These are phyloP conservation scores for Rhodotorula mucilaginosa DNA, from an alignment of 1,284 basidiomycete genomes.

Conservation along the genomic window DNA sequence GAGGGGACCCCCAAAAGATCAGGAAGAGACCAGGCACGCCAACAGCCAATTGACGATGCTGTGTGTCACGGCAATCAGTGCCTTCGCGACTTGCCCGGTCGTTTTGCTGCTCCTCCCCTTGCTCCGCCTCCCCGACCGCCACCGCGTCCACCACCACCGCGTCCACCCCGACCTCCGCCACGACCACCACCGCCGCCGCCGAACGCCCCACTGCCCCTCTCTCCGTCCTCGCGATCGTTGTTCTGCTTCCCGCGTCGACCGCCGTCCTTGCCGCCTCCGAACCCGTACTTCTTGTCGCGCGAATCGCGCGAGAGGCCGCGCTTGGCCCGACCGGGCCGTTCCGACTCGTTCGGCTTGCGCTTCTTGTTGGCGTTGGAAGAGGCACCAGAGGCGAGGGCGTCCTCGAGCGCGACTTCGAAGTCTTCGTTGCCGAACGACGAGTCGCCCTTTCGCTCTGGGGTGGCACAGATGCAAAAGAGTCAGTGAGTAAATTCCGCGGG, in stretches of 20 bases:
- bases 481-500: not conserved
- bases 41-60: too few species aligned
- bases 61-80: not conserved
- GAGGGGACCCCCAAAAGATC: not conserved
- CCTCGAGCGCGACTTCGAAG: conserved; percentile 81
- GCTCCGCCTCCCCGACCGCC: conserved; percentile 43
- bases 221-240: conserved; percentile 52
- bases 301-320: conserved; percentile 59
- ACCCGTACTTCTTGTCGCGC: conserved; percentile 76
- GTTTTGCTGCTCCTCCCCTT: conserved; percentile 48
- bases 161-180: conserved; percentile 50
- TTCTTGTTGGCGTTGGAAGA: conserved; percentile 52
- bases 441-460: conserved; percentile 53
- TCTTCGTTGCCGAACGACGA: conserved; percentile 65
- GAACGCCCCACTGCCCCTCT: conserved; percentile 40
- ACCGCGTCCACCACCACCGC: conserved; percentile 29
- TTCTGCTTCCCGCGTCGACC: conserved; percentile 64
- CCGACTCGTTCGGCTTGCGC: conserved; percentile 48
- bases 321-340: conserved; percentile 46
- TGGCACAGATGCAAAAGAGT: not conserved
- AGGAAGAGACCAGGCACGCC: not conserved
- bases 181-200: conserved; percentile 50
- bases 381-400: conserved; percentile 68
- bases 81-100: conserved; percentile 47
- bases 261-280: conserved; percentile 54